Conservation (phyloP, 768 basidiomycete genomes). For the Tephrocybe sp. region DNA sequence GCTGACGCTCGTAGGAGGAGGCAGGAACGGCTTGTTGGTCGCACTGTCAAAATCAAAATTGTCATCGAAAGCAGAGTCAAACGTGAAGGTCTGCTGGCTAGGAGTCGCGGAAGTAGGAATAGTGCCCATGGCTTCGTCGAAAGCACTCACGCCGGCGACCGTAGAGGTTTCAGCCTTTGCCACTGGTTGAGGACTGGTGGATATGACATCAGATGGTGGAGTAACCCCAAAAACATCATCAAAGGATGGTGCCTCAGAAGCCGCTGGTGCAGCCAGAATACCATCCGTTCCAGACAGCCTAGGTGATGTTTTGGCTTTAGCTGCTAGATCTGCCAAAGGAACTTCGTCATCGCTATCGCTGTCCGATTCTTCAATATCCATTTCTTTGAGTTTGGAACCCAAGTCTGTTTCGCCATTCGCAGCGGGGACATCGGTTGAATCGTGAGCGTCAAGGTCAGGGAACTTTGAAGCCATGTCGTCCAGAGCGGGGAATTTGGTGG, state of each 20-base stretch:
- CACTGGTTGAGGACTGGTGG: slow-evolving; percentile 6
- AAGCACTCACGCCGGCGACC: slow-evolving; percentile 58
- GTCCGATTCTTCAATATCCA: slow-evolving; percentile 55
- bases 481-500: slow-evolving; percentile 28
- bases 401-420: slow-evolving; percentile 49
- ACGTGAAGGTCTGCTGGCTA: slow-evolving; percentile 49
- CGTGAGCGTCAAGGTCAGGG: slow-evolving; percentile 35
- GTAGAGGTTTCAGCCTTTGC: slow-evolving; percentile 17
- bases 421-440: slow-evolving; percentile 13
- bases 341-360: slow-evolving; percentile 51
- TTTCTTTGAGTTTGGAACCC: slow-evolving; percentile 50
- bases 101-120: slow-evolving; percentile 38
- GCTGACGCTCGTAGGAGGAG: slow-evolving; percentile 20
- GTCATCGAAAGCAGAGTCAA: slow-evolving; percentile 59
- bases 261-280: slow-evolving; percentile 4
- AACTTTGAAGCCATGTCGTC: slow-evolving; percentile 39
- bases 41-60: slow-evolving; percentile 61
- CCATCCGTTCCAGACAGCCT: slow-evolving; percentile 16
- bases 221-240: slow-evolving; percentile 58
- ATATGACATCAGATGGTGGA: slow-evolving; percentile 12
- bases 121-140: slow-evolving; percentile 75
- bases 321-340: slow-evolving; percentile 34
- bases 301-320: slow-evolving; percentile 23
- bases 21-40: slow-evolving; percentile 31
- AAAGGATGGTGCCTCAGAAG: slow-evolving; percentile 31